These are phyloP conservation scores for Neospermospora avenae DNA, from an alignment of 2,329 filamentous ascomycete species.

Conservation along the genomic window DNA sequence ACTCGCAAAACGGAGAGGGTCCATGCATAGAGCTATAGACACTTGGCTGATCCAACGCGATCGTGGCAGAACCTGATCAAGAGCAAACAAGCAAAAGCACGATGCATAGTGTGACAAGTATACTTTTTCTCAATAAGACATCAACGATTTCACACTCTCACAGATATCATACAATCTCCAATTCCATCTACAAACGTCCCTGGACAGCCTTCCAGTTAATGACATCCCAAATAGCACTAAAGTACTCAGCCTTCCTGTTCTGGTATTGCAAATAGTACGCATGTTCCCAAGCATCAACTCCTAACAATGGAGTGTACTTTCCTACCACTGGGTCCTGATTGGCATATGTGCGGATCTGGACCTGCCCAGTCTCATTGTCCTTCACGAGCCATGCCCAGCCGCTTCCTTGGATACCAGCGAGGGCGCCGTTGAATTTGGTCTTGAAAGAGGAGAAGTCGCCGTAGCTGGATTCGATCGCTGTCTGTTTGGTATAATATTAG, in stretches of 20 bases:
- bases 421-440: conserved; percentile 54
- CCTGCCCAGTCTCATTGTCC: conserved; percentile 49
- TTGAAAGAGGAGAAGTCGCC: conserved; percentile 52
- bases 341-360: conserved; percentile 67
- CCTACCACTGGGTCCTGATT: conserved; percentile 91
- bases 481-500: conserved; percentile 20
- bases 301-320: conserved; percentile 76
- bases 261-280: conserved; percentile 88
- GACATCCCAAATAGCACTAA: conserved; percentile 74
- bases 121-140: not conserved
- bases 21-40: no score
- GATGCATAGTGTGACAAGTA: no score
- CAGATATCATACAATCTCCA: not conserved
- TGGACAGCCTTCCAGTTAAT: conserved; percentile 88
- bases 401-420: conserved; percentile 58
- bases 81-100: no score
- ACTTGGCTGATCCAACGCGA: no score
- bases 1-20: no score
- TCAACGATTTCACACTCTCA: not conserved
- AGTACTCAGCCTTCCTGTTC: conserved; percentile 72
- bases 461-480: conserved; percentile 40
- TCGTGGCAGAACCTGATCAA: no score
- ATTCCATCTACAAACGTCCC: conserved; percentile 58
- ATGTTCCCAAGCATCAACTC: conserved; percentile 95
- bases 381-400: conserved; percentile 58